A percentile compares a stretch with the other conserved stretches of the same genome.
Evolutionary conservation across 1,139 yeast genomes (phyloP).

Genomic region (Spathaspora sp.): DNA sequence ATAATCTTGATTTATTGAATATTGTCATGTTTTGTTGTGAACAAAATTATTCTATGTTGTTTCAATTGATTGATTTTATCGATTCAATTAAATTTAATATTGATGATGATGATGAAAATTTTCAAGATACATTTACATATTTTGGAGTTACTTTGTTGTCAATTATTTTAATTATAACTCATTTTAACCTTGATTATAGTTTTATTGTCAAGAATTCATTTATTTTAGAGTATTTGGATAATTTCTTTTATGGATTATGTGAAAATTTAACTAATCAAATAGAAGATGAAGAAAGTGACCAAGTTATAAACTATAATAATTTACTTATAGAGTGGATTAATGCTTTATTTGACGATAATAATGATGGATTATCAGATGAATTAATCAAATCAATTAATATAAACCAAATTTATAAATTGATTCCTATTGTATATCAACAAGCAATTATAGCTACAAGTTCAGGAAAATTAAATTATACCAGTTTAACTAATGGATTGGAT

Average conservation of each 20-base stretch:
- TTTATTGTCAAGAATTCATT: conserved; percentile 31
- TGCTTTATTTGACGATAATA: conserved; percentile 67
- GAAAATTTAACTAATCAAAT: conserved; percentile 28
- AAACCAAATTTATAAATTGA: conserved; percentile 64
- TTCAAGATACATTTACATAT: conserved; percentile 68
- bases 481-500: conserved; percentile 42
- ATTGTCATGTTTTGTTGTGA: conserved; percentile 38
- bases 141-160: conserved; percentile 61
- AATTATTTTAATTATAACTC: conserved; percentile 42
- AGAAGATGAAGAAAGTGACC: conserved; percentile 31
- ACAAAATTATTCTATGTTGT: conserved; percentile 17
- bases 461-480: conserved; percentile 43
- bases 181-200: conserved; percentile 43
- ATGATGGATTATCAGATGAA: conserved; percentile 86
- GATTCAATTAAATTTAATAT: conserved; percentile 34
- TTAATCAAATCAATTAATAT: conserved; percentile 65
- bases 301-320: conserved; percentile 39
- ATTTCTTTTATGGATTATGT: conserved; percentile 32
- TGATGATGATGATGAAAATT: conserved; percentile 54
- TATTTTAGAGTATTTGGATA: conserved; percentile 33
- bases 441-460: conserved; percentile 61
- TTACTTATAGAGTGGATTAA: conserved; percentile 74
- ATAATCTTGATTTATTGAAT: conserved; percentile 41
- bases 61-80: conserved; percentile 31
- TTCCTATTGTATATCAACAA: conserved; percentile 76